phyloP scores from a whole-genome alignment of 192 early-diverging fungal species.

The Backusella mclennaniae region DNA sequence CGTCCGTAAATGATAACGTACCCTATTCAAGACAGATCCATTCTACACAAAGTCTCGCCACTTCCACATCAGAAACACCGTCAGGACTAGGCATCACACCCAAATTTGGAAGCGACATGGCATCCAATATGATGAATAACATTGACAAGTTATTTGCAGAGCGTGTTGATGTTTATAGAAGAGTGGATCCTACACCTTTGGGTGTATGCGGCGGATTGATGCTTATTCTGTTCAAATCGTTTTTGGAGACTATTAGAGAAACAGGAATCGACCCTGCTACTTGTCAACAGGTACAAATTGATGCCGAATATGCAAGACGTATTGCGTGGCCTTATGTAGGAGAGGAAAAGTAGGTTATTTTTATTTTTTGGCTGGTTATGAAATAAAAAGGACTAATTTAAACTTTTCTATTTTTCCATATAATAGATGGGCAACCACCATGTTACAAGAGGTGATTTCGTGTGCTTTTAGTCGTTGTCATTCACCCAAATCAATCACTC shows the following conservation, averaged over 20 bases:
- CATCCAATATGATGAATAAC: conserved; percentile 44
- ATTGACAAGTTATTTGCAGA: conserved; percentile 75
- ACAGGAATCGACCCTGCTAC: conserved; percentile 46
- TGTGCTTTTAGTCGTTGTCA: not conserved
- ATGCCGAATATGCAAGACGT: conserved; percentile 57
- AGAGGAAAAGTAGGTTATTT: conserved; percentile 38
- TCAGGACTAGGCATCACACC: conserved; percentile 34
- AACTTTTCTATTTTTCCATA: not conserved
- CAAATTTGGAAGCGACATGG: conserved; percentile 36
- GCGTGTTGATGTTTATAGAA: conserved; percentile 59
- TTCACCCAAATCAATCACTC: not conserved
- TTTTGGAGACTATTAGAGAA: conserved; percentile 55
- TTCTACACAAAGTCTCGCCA: conserved; percentile 27
- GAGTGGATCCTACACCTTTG: conserved; percentile 49
- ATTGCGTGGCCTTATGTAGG: conserved; percentile 46
- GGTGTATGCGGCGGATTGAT: conserved; percentile 53
- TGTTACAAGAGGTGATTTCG: conserved; percentile 10
- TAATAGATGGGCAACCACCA: conserved; percentile 8
- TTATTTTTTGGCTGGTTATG: not conserved
- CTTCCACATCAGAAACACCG: conserved; percentile 32
- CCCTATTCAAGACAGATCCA: conserved; percentile 10
- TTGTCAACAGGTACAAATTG: conserved; percentile 68
- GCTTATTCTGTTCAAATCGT: conserved; percentile 62
- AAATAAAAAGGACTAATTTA: not conserved
- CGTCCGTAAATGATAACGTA: conserved; percentile 1